These are phyloP conservation scores for Citeromyces hawaiiensis DNA, from an alignment of 1,139 yeast species.

Conservation along the genomic window DNA sequence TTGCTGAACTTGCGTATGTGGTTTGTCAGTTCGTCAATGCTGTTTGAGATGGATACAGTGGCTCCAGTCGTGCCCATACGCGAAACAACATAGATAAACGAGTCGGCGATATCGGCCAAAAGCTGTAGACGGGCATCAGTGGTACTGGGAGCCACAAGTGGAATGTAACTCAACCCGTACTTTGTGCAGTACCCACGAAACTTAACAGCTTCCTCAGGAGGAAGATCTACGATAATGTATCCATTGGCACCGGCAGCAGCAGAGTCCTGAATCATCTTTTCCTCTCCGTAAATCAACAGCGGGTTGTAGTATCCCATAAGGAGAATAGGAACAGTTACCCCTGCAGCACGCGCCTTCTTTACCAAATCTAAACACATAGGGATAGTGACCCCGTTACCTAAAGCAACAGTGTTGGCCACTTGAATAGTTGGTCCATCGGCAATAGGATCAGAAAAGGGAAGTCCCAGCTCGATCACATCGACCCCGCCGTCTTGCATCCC, in stretches of 20 bases:
- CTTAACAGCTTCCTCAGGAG: conserved; percentile 92
- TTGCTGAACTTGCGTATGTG: conserved; percentile 68
- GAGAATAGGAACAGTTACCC: conserved; percentile 79
- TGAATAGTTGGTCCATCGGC: conserved; percentile 99
- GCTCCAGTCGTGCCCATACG: conserved; percentile 99
- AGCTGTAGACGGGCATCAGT: conserved; percentile 75
- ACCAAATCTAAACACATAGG: conserved; percentile 58
- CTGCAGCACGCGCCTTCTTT: conserved; percentile 59
- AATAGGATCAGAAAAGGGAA: conserved; percentile 97
- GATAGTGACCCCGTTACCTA: conserved; percentile 72
- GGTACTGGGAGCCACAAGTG: conserved; percentile 93
- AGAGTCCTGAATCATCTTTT: conserved; percentile 62
- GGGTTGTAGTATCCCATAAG: conserved; percentile 99
- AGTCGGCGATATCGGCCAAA: conserved; percentile 78
- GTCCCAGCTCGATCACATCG: conserved; percentile 86
- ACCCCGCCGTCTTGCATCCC: conserved; percentile 94
- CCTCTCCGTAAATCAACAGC: conserved; percentile 79
- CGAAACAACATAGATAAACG: conserved; percentile 90
- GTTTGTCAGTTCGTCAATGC: conserved; percentile 54
- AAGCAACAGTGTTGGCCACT: conserved; percentile 66
- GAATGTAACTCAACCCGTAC: conserved; percentile 71
- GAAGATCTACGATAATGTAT: conserved; percentile 85
- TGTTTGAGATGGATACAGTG: conserved; percentile 44
- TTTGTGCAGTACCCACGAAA: conserved; percentile 63
- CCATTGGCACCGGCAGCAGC: conserved; percentile 90